Conservation (phyloP, 2,329 filamentous ascomycete genomes). For the Aspergillus fumigatus region DNA sequence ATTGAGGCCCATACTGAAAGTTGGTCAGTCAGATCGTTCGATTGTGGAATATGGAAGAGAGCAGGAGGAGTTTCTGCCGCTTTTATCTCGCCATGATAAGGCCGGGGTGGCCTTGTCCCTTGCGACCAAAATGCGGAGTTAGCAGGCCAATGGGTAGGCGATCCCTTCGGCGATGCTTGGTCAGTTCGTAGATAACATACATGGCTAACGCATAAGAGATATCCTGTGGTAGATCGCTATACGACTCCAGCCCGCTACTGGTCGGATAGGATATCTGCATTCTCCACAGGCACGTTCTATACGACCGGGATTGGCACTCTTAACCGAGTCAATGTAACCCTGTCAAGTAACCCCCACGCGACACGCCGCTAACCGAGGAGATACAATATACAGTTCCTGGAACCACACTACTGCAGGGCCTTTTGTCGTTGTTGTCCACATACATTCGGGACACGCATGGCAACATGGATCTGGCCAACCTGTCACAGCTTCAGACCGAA, state of each 20-base stretch:
- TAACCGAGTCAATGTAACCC: constrained; percentile 14
- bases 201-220: no score
- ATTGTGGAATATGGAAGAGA: background rate
- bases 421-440: background rate
- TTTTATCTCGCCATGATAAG: background rate
- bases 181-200: no score
- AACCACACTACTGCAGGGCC: background rate
- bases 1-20: constrained; percentile 1
- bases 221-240: no score
- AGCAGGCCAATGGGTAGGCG: background rate
- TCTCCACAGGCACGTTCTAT: background rate
- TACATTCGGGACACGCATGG: background rate
- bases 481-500: constrained; percentile 36
- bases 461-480: constrained; percentile 9
- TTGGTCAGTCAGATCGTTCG: background rate
- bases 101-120: background rate
- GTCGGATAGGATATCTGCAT: background rate
- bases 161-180: background rate
- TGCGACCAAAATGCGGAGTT: background rate
- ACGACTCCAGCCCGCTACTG: background rate
- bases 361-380: background rate
- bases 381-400: background rate
- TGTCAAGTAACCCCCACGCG: constrained; percentile 1
- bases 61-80: background rate
- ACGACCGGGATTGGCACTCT: constrained; percentile 2